These are phyloP conservation scores for Nymphaea thermarum DNA, from an alignment of 164 flowering plant genomes.

Conservation along the genomic window DNA sequence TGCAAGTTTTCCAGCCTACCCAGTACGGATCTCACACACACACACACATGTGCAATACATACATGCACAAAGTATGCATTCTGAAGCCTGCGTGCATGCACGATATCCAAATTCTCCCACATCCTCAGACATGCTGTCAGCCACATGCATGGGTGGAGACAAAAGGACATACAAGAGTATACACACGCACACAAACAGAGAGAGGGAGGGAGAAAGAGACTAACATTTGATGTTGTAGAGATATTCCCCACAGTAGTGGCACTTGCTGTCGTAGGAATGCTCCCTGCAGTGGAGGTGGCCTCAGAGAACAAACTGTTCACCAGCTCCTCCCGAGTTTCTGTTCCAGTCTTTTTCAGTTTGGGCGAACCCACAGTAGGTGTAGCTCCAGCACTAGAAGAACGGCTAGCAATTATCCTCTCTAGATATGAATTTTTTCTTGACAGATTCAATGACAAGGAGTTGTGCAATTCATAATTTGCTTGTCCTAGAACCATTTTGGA, in stretches of 20 bases:
- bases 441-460: slow-evolving; percentile 27
- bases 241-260: slow-evolving; percentile 28
- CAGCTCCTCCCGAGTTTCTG: slow-evolving; percentile 75
- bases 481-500: slow-evolving; percentile 31
- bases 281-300: neutral
- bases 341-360: slow-evolving; percentile 81
- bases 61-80: too few species aligned
- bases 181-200: too few species aligned
- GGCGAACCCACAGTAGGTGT: slow-evolving; percentile 61
- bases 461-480: slow-evolving; percentile 35
- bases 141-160: too few species aligned
- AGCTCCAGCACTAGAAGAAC: slow-evolving; percentile 55
- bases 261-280: slow-evolving; percentile 24
- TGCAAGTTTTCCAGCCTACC: too few species aligned
- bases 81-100: too few species aligned
- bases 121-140: too few species aligned
- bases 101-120: too few species aligned
- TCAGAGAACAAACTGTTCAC: slow-evolving; percentile 23
- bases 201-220: neutral
- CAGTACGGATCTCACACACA: too few species aligned
- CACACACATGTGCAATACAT: too few species aligned
- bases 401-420: slow-evolving; percentile 71
- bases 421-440: slow-evolving; percentile 75
- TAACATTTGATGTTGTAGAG: slow-evolving; percentile 8
- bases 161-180: too few species aligned